Evolutionary conservation across 345 rosid genomes (phyloP).

Genomic region (Brassica carinata): DNA sequence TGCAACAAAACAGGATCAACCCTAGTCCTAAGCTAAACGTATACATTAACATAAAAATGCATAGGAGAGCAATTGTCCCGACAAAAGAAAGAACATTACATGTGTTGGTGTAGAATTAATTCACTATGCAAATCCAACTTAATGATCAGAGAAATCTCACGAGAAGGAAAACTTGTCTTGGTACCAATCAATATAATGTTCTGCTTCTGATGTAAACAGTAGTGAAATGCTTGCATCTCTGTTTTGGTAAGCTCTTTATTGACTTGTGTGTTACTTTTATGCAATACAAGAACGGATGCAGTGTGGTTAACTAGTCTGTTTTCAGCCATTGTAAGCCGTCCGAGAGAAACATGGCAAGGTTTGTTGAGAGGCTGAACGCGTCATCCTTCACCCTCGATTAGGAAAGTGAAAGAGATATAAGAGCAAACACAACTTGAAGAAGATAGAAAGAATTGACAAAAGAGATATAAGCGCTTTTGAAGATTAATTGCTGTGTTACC

Average conservation of each 20-base stretch:
- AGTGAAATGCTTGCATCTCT: not conserved
- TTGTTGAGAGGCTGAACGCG: not conserved
- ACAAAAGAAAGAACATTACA: not conserved
- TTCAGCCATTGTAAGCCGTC: not conserved
- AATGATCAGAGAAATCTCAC: not conserved
- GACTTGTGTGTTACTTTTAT: not conserved
- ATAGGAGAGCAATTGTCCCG: not conserved
- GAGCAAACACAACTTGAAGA: not conserved
- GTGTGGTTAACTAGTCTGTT: not conserved
- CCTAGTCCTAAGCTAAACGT: not conserved
- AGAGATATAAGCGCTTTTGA: not conserved
- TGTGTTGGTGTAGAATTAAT: not conserved
- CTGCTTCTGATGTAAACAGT: not conserved
- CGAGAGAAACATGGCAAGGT: not conserved
- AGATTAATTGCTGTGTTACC: not conserved
- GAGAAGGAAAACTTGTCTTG: not conserved
- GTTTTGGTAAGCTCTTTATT: not conserved
- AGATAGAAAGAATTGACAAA: not conserved
- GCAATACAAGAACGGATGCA: not conserved
- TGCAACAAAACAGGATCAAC: not conserved
- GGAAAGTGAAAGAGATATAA: not conserved
- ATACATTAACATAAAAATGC: not conserved
- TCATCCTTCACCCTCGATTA: not conserved
- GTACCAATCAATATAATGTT: not conserved
- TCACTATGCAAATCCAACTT: not conserved